A percentile compares a stretch with the other conserved stretches of the same genome.
Evolutionary conservation across 2,329 filamentous ascomycete genomes (phyloP).

Genomic region (Cercospora brassicicola): DNA sequence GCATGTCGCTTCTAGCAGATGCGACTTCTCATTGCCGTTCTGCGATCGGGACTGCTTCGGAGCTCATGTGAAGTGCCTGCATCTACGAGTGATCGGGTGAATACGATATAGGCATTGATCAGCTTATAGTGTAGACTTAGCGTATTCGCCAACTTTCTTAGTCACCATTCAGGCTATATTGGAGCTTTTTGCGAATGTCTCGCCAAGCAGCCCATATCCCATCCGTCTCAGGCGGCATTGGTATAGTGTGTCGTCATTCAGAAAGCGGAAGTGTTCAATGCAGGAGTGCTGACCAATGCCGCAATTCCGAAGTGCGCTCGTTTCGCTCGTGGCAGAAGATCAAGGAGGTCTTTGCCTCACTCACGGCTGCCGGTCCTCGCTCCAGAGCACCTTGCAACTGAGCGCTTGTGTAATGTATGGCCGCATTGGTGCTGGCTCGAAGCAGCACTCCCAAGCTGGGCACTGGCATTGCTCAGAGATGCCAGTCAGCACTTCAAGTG

Average conservation of each 20-base stretch:
- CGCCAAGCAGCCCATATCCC: background rate
- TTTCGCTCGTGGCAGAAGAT: background rate
- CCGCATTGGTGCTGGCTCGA: background rate
- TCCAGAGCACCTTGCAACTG: background rate
- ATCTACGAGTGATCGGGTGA: background rate
- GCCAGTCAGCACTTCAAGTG: background rate
- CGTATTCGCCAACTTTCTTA: background rate
- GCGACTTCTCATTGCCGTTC: background rate
- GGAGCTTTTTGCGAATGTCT: background rate
- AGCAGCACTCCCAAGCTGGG: background rate
- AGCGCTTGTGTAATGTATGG: background rate
- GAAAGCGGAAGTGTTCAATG: background rate
- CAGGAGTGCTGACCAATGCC: background rate
- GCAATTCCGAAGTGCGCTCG: background rate
- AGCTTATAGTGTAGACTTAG: background rate
- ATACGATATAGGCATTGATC: background rate
- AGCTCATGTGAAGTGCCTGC: background rate
- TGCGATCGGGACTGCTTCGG: background rate
- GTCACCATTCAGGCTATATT: constrained; percentile 1
- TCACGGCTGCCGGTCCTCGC: background rate
- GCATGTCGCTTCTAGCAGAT: background rate
- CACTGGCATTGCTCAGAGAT: background rate
- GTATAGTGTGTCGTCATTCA: background rate
- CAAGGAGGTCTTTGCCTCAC: background rate
- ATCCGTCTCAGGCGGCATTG: background rate